phyloP scores from a whole-genome alignment of 257 asterid species.

The Gentiana straminea region DNA sequence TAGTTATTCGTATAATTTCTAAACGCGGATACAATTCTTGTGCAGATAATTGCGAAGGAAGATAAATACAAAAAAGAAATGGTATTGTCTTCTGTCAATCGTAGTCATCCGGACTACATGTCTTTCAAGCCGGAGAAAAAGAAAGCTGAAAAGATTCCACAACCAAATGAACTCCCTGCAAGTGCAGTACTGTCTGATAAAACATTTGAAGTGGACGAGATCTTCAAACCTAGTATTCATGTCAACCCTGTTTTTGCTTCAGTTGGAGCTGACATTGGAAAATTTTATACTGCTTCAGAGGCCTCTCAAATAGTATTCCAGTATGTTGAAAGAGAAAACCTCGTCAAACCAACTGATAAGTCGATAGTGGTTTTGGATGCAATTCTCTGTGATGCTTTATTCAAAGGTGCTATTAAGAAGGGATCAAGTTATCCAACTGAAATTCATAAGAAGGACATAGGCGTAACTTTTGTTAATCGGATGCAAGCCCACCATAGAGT shows the following conservation, averaged over 20 bases:
- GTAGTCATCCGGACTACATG: constrained; percentile 63
- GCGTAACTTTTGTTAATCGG: constrained; percentile 54
- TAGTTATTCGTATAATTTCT: neutral
- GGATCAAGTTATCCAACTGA: constrained; percentile 81
- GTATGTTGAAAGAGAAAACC: constrained; percentile 77
- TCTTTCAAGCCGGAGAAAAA: constrained; percentile 82
- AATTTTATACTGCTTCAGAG: constrained; percentile 61
- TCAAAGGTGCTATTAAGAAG: constrained; percentile 85
- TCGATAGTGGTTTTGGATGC: constrained; percentile 67
- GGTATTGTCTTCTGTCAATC: constrained; percentile 47
- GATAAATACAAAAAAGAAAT: constrained; percentile 86
- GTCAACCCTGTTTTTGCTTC: constrained; percentile 70
- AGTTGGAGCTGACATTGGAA: constrained; percentile 57
- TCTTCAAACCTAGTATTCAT: constrained; percentile 79
- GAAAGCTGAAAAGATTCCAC: constrained; percentile 45
- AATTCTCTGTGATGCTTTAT: constrained; percentile 77
- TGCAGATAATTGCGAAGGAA: constrained; percentile 78
- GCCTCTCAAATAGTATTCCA: constrained; percentile 68
- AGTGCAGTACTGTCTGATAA: constrained; percentile 38
- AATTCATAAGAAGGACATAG: constrained; percentile 82
- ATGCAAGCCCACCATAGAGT: constrained; percentile 86
- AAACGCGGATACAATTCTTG: constrained; percentile 16
- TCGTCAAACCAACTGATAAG: constrained; percentile 58
- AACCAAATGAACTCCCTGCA: constrained; percentile 27
- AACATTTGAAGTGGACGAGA: constrained; percentile 56